These are phyloP conservation scores for Cryphonectria naterciae DNA, from an alignment of 2,329 filamentous ascomycete species.

Conservation along the genomic window DNA sequence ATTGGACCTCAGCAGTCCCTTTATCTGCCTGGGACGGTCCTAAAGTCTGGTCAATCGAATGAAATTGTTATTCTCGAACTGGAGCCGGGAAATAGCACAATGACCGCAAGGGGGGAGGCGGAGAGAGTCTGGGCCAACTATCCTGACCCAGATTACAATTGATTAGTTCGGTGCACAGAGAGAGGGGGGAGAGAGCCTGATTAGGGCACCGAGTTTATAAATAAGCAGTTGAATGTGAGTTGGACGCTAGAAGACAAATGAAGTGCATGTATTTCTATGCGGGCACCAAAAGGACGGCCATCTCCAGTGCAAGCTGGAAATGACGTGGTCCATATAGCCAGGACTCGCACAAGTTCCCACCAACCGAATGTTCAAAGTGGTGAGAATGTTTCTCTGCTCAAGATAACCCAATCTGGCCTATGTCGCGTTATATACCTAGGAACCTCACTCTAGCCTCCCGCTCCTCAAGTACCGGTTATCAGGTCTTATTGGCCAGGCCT, in stretches of 20 bases:
- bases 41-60: slow-evolving; percentile 18
- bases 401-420: neutral
- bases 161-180: neutral
- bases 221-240: no score
- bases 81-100: slow-evolving; percentile 15
- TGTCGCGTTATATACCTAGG: neutral
- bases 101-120: slow-evolving; percentile 18
- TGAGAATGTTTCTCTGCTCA: neutral
- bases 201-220: no score
- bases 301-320: no score
- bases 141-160: slow-evolving; percentile 25
- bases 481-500: neutral
- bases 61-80: slow-evolving; percentile 28
- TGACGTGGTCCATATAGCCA: no score
- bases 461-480: neutral
- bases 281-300: no score
- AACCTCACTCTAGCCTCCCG: neutral
- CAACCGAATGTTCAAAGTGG: neutral
- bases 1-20: slow-evolving; percentile 19
- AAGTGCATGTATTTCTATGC: neutral
- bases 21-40: slow-evolving; percentile 5
- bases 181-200: neutral
- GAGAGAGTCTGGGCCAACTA: slow-evolving; percentile 24
- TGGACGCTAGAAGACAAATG: neutral
- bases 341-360: neutral